Base-by-base conservation (phyloP, 441 rosid genomes). In the Populus hybrid region DNA sequence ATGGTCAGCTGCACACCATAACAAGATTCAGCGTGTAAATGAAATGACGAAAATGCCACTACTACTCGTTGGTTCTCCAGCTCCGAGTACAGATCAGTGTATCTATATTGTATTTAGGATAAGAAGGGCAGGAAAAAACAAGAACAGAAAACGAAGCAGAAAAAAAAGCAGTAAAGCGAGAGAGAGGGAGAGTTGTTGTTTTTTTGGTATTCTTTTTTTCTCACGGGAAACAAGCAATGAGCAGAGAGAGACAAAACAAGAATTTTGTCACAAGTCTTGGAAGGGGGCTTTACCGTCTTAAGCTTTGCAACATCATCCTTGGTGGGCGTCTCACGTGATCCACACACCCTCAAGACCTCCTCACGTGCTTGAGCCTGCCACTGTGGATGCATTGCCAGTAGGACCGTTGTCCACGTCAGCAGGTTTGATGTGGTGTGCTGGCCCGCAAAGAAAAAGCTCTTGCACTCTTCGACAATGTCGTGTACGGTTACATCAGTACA, bases 351-450 rank as follows among this genome's bases (percentile, higher is more conserved):
- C 32, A 90, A 85, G 67, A 94, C 90, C 89, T 95, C 98, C 75
- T 95, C 98, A 93, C 99, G 99, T 94, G 99, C 99, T 82, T 81
- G 90, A 85, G 79, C 90, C 94, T 95, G 99, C 99, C 99, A 95
- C 53, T 86, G 87, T 71, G 97, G 97, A 91, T 95, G 99, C 99
- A 91, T 95, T 26, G 98, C 91, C 46, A 95, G 92, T 65, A 95
- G 88, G 75, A 94, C 89, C 35, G 97, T 92, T 8, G 98, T 92
- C 99, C 98, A 95, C 90, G 99, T 95, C 94, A 95, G 94, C 93
- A 95, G 66, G 81, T 94, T 95, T 67, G 99, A 91, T 36, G 98
- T 95, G 87, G 99, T 92, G 80, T 91, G 97, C 88, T 95, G 93
- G 72, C 97, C 98, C 53, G 99, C 99, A 77, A 95, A 95, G 90